Base-by-base conservation (phyloP, 2,329 filamentous ascomycete genomes). In the Pyrenochaeta sp. region DNA sequence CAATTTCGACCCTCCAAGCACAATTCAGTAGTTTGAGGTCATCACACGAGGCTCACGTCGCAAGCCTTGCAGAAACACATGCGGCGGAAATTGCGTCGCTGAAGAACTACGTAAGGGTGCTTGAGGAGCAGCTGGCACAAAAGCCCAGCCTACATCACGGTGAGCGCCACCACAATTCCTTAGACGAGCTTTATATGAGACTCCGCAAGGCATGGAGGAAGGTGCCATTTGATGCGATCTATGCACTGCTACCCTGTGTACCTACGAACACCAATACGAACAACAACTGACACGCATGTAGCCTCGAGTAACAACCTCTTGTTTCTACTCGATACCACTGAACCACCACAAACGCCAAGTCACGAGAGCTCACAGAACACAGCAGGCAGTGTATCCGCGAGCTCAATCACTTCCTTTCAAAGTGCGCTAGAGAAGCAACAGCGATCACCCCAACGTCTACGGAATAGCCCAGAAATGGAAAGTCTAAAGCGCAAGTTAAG, bases 1-100 rank as follows among this genome's bases (percentile, higher is more conserved):
- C 66, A 14, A 75, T 72, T 33, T 66, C 68, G 12, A 68, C 64
- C 2, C 57, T 76, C 2, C 68, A 71, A 56, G 60, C 67, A 2
- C 75, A 78, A 42, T 75, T 78, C 39, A 54, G 63, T 10, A 67
- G 60, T 45, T 58, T 79, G 48, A 69, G 71, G 40, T 61, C 59
- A 20, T 73, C 76, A 11, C 76, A 79, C 51, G 76, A 80, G 51
- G 67, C 73, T 3, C 74, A 79, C 47, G 52, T 77, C 17, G 55
- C 56, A 14, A 75, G 66, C 45, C 60, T 80, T 33, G 64, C 61
- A 45, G 70, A 74, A 33, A 62, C 75, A n/a, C 77, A 80, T 58
- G 64, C 66, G 14, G 69, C 68, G 23, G 78, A 79, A 63, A 49
- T 79, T 9, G 67, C 69, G n/a, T 75, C 75, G 7, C 54, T 78